phyloP scores from a whole-genome alignment of 257 asterid species.

The Knoxia roxburghii region DNA sequence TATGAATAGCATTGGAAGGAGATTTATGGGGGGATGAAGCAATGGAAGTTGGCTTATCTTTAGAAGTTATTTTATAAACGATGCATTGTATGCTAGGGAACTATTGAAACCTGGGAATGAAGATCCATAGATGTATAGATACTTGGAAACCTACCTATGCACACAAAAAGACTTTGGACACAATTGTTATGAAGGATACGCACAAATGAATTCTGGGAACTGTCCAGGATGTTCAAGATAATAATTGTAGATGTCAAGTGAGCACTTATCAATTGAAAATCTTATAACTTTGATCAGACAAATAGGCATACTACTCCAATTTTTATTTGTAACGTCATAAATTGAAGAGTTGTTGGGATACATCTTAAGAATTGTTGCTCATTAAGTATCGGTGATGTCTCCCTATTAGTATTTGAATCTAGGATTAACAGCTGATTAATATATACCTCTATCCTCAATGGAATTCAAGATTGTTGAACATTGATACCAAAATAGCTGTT shows the following conservation, averaged over 20 bases:
- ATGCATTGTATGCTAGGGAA: neutral
- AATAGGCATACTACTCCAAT: neutral
- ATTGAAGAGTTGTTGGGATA: neutral
- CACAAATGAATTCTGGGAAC: neutral
- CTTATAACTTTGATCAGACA: neutral
- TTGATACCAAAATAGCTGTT: neutral
- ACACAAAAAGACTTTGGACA: neutral
- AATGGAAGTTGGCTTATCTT: neutral
- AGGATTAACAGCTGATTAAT: neutral
- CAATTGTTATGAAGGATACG: neutral
- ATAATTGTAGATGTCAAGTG: neutral
- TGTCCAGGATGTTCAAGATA: too few relatives aligned
- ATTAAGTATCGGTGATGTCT: neutral
- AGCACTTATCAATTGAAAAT: neutral
- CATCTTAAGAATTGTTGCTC: neutral
- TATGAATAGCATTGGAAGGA: neutral
- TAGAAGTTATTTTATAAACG: too few relatives aligned
- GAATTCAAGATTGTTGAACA: neutral
- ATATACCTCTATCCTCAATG: neutral
- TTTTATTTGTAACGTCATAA: too few relatives aligned
- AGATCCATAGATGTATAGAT: neutral
- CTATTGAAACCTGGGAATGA: constrained; percentile 5
- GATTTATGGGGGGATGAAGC: too few relatives aligned
- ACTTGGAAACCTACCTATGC: neutral
- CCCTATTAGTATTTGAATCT: neutral